Evolutionary conservation across 768 basidiomycete genomes (phyloP), one percentile per base, ranked within the genome.

Genomic region (Leccinum disarticulatum): DNA sequence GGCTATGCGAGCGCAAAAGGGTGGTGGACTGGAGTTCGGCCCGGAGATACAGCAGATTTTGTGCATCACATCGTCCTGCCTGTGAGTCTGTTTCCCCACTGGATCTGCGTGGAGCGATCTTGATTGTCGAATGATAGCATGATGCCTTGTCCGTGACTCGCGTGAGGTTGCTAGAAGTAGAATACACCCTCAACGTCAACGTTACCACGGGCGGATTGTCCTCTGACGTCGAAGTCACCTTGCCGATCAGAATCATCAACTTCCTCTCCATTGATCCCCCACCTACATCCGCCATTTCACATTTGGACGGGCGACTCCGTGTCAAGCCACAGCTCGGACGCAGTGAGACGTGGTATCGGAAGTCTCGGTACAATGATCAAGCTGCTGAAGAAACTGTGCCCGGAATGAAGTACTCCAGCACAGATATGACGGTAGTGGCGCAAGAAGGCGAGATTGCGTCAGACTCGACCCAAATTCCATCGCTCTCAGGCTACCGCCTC

Each of bases 11-110:
- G 89, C 46, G 89, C 86, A 25, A 87, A 86, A 66, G 94, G 93
- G 1, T 96, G 92, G 90, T 96, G 94, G 93, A 80, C 84, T 6
- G 95, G 95, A 8, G 85, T 95, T 6, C 74, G 77, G 14, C 77
- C 88, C 3, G 84, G 85, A 2, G 83, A 87, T 61, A 77, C 78
- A 6, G 74, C 79, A 9, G 79, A 84, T 19, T 91, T 93, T 72
- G 80, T 81, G 15, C 87, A 92, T 67, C 84, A 80, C 55, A 79
- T 97, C 7, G 68, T 83, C 9, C 67, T 95, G 46, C 93, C 94
- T 28, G 94, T 95, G 68, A 75, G 88, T 76, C 31, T 59, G 13
- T 57, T 60, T 48, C 22, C 43, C 17, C 36, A 15, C 54, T 25
- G 38, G 47, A 62, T 48, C 54, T 25, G 25, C 25, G 25, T 25